Percentiles rank a stretch among this genome's conserved stretches.
Evolutionary conservation across 305 asterid species (phyloP).

Genomic region (Coffea humblotiana): DNA sequence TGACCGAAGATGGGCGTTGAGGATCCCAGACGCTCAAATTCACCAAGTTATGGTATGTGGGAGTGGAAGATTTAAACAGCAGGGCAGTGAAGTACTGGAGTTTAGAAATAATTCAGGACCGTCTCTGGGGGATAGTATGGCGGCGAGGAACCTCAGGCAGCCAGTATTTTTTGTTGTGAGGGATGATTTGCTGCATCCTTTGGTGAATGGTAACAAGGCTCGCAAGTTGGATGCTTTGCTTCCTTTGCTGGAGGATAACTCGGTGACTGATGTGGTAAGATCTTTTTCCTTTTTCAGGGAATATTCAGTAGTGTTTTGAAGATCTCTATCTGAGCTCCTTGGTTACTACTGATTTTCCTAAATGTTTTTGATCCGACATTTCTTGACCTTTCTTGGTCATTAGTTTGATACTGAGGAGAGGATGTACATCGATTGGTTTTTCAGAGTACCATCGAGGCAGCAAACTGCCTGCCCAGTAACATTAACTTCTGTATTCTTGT

Average conservation of each 20-base stretch:
- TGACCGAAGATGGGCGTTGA: slow-evolving; percentile 70
- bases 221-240: slow-evolving; percentile 85
- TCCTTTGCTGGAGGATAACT: slow-evolving; percentile 75
- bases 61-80: slow-evolving; percentile 19
- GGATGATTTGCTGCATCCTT: slow-evolving; percentile 90
- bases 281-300: neutral
- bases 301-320: too few species aligned
- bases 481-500: neutral
- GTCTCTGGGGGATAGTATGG: slow-evolving; percentile 40
- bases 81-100: slow-evolving; percentile 26
- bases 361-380: neutral
- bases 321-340: too few species aligned
- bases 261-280: slow-evolving; percentile 79
- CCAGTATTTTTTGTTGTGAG: slow-evolving; percentile 75
- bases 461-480: neutral
- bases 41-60: slow-evolving; percentile 53
- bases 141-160: slow-evolving; percentile 20
- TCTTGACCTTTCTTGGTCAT: neutral
- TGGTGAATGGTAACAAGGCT: slow-evolving; percentile 92
- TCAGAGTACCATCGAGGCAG: neutral
- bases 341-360: neutral
- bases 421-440: too few species aligned
- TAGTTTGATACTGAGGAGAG: neutral
- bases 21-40: slow-evolving; percentile 63
- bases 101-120: slow-evolving; percentile 44